phyloP scores from a whole-genome alignment of 169 alveolate species.

The Babesia bigemina region DNA sequence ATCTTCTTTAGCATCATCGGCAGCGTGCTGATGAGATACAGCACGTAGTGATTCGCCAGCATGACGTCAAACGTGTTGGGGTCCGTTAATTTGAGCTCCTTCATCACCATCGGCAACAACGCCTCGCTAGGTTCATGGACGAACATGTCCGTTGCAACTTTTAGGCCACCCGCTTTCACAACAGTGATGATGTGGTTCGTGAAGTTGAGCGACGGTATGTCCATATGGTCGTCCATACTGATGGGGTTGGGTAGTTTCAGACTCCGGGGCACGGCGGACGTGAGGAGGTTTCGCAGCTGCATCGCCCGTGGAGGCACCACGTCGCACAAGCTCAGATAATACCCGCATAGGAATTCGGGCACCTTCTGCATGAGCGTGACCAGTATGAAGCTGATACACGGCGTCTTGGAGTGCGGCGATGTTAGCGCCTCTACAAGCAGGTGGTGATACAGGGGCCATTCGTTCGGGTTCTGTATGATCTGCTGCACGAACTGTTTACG shows the following conservation, averaged over 20 bases:
- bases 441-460: conserved; percentile 81
- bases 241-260: conserved; percentile 92
- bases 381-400: conserved; percentile 81
- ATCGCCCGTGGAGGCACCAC: conserved; percentile 90
- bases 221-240: conserved; percentile 86
- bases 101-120: conserved; percentile 37
- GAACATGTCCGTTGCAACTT: conserved; percentile 59
- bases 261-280: conserved; percentile 93
- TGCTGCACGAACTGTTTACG: conserved; percentile 87
- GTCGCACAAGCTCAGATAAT: conserved; percentile 90
- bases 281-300: conserved; percentile 91
- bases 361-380: conserved; percentile 91
- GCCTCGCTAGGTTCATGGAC: conserved; percentile 54
- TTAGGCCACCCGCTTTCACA: conserved; percentile 39
- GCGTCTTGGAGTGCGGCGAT: conserved; percentile 68
- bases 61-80: conserved; percentile 43
- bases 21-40: conserved; percentile 75
- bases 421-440: conserved; percentile 73
- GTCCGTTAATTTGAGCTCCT: conserved; percentile 49
- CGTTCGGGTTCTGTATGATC: conserved; percentile 80
- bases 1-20: conserved; percentile 49
- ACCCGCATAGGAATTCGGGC: conserved; percentile 96
- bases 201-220: conserved; percentile 84
- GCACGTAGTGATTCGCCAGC: conserved; percentile 59
- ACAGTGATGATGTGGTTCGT: conserved; percentile 65